Conservation (phyloP, 306 rosid genomes). For the Dryas drummondii region DNA sequence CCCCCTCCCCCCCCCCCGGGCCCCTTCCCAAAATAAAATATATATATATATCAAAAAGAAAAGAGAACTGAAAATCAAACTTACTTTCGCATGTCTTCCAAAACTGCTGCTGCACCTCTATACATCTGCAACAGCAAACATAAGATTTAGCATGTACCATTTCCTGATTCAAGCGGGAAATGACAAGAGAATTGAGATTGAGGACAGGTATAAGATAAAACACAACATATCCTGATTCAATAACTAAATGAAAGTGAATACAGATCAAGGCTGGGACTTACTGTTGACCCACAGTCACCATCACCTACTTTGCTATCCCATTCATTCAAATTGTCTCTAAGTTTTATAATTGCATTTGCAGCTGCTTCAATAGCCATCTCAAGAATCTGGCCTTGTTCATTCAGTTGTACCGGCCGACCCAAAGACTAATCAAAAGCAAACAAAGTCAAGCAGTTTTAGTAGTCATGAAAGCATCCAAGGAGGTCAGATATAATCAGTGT, state of each 20-base stretch:
- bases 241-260: not conserved
- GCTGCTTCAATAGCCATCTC: constrained; percentile 82
- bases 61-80: constrained; percentile 16
- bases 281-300: constrained; percentile 98
- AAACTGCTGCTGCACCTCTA: constrained; percentile 78
- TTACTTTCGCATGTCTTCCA: constrained; percentile 76
- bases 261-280: constrained; percentile 37
- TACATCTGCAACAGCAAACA: constrained; percentile 61
- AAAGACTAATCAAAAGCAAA: constrained; percentile 50
- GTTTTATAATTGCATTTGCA: constrained; percentile 63
- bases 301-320: constrained; percentile 97
- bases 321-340: constrained; percentile 70
- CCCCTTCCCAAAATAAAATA: no score
- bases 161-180: constrained; percentile 16
- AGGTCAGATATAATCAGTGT: constrained; percentile 20
- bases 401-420: constrained; percentile 61
- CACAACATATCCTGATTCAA: not conserved
- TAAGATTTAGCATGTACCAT: constrained; percentile 19
- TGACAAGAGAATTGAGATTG: constrained; percentile 13
- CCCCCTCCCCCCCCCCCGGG: no score
- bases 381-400: constrained; percentile 66
- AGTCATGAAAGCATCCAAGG: not conserved
- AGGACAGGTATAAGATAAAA: constrained; percentile 11
- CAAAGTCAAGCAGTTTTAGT: not conserved
- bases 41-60: not conserved